Percentiles rank a stretch among this genome's conserved stretches.
Conservation (phyloP, 148 eudicot genomes). For the Rhododendron henanense region DNA sequence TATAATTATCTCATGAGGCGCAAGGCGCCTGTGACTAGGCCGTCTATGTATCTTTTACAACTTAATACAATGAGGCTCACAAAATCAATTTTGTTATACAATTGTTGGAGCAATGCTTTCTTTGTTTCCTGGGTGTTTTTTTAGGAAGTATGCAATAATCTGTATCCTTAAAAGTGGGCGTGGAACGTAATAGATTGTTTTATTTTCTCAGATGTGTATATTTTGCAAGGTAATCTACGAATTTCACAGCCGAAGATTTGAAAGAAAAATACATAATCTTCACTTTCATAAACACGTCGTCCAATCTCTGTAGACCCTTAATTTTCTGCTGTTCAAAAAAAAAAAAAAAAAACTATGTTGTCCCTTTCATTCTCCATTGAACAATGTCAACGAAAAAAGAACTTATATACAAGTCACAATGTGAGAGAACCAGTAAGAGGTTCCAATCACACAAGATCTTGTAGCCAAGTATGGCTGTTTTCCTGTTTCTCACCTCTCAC, state of each 20-base stretch:
- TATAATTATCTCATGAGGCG: not conserved
- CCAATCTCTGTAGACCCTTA: not conserved
- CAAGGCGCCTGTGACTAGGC: not conserved
- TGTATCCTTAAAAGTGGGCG: not conserved
- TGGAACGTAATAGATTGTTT: not conserved
- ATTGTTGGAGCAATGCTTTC: not conserved
- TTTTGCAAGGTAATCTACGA: not conserved
- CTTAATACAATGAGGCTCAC: not conserved
- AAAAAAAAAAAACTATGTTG: not conserved
- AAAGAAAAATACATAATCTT: not conserved
- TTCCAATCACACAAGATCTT: not conserved
- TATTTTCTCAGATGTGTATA: not conserved
- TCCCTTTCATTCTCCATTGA: not conserved
- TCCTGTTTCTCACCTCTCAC: not conserved
- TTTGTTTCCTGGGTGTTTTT: not conserved
- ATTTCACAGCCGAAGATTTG: not conserved
- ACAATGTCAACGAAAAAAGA: not conserved
- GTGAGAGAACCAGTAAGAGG: not conserved
- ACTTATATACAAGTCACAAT: not conserved
- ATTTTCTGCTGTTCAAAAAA: not conserved
- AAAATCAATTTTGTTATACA: not conserved
- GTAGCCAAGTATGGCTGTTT: not conserved
- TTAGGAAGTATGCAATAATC: not conserved
- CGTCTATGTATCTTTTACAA: not conserved
- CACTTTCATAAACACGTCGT: not conserved